Conservation (phyloP, 2,329 filamentous ascomycete species). For the Boeremia lycopersici region DNA sequence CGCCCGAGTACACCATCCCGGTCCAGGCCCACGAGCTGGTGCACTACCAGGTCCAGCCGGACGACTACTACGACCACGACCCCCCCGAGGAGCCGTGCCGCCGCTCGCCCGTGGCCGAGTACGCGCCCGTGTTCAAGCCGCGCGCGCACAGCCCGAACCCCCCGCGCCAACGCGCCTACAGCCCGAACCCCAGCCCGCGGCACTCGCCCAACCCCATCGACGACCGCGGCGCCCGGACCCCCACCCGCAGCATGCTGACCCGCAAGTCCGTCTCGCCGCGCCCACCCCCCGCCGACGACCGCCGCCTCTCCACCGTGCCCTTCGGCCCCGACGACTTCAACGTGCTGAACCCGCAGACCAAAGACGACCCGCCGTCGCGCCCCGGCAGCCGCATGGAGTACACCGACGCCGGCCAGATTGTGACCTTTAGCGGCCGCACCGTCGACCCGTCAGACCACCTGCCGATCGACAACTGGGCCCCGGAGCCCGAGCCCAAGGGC, state of each 20-base stretch:
- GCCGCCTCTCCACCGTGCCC: conserved; percentile 66
- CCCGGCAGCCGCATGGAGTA: conserved; percentile 49
- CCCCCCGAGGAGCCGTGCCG: conserved; percentile 45
- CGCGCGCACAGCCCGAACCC: conserved; percentile 52
- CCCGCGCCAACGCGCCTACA: conserved; percentile 48
- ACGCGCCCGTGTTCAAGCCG: conserved; percentile 51
- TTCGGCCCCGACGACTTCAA: conserved; percentile 81
- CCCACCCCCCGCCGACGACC: conserved; percentile 57
- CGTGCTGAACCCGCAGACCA: conserved; percentile 64
- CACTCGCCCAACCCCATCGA: conserved; percentile 35
- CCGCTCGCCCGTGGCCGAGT: conserved; percentile 44
- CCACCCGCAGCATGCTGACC: conserved; percentile 54
- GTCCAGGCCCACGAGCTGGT: conserved; percentile 36
- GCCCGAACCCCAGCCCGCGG: conserved; percentile 46
- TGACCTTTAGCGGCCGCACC: conserved; percentile 75
- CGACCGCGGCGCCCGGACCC: conserved; percentile 49
- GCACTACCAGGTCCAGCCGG: conserved; percentile 36
- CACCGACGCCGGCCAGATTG: conserved; percentile 69
- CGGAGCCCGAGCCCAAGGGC: conserved; percentile 72
- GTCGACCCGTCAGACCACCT: conserved; percentile 82
- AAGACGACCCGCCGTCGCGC: conserved; percentile 34
- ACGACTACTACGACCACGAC: conserved; percentile 52
- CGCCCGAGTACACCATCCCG: conserved; percentile 41
- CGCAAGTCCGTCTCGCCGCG: conserved; percentile 78
- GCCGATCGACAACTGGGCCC: conserved; percentile 77